Evolutionary conservation across 2,329 filamentous ascomycete genomes (phyloP).

Genomic region (Endoconidiophora polonica): DNA sequence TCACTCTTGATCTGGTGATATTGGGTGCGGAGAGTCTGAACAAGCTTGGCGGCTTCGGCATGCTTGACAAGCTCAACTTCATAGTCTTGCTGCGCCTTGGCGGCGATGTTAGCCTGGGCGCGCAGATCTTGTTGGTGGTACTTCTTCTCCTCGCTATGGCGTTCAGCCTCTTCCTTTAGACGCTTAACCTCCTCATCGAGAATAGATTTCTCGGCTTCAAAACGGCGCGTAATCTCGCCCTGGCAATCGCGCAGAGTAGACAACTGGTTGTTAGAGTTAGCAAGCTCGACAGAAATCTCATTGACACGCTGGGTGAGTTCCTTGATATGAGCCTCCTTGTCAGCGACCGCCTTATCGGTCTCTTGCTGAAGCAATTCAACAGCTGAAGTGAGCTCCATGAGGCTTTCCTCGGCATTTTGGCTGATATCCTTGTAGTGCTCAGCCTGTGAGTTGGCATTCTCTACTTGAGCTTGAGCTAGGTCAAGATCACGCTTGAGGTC

Average conservation of each 20-base stretch:
- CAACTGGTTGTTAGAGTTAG: constrained; percentile 66
- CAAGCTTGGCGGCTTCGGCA: constrained; percentile 75
- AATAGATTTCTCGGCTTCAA: constrained; percentile 67
- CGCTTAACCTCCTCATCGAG: constrained; percentile 65
- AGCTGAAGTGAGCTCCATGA: constrained; percentile 61
- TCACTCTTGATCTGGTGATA: constrained; percentile 70
- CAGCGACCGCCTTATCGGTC: constrained; percentile 54
- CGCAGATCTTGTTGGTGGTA: constrained; percentile 85
- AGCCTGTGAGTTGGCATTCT: constrained; percentile 62
- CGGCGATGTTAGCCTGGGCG: constrained; percentile 82
- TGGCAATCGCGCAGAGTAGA: constrained; percentile 66
- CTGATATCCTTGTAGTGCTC: constrained; percentile 83
- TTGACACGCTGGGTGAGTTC: constrained; percentile 73
- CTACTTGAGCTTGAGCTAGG: constrained; percentile 60
- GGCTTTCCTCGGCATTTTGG: constrained; percentile 71
- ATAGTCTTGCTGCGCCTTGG: constrained; percentile 86
- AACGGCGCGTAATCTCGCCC: constrained; percentile 50
- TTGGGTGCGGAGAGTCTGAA: constrained; percentile 64
- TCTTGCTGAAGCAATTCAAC: constrained; percentile 82
- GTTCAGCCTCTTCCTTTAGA: constrained; percentile 69
- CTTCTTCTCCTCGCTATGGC: constrained; percentile 61
- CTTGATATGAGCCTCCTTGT: constrained; percentile 64
- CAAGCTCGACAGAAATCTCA: constrained; percentile 68
- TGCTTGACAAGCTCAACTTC: constrained; percentile 90
- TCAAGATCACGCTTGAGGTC: constrained; percentile 81